Evolutionary conservation across 495 filamentous ascomycete genomes (phyloP), one percentile per base, ranked within the genome.

Genomic region (Trichoderma gamsii): DNA sequence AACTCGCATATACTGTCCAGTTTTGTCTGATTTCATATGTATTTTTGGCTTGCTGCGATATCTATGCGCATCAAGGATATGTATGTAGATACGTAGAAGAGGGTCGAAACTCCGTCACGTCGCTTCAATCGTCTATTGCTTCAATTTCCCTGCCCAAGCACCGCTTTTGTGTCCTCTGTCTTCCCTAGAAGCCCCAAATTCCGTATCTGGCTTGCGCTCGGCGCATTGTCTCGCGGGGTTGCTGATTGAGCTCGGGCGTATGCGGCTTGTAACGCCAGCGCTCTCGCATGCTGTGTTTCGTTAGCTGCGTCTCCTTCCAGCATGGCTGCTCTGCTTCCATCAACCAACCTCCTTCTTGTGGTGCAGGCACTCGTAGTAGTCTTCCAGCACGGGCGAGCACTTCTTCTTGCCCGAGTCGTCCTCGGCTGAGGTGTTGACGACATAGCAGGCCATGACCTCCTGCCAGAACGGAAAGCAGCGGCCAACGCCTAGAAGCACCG

Each of bases 401-500:
- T 96, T 97, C 82, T 88, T 90, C 81, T 91, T 94, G 61, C 93
- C 93, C 21, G 41, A 32, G 67, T 86, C 84, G 73, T 93, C 89
- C 27, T 91, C 88, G 59, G 87, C 81, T 66, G 81, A 84, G 64
- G 89, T 88, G 79, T 94, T 93, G 75, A 93, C 85, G 63, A 94
- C 90, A 76, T 96, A 96, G 85, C 92, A 96, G 72, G 89, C 89
- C 70, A 96, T 87, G 67, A 93, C 81, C 74, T 96, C 92, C 81
- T 96, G 95, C 96, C 96, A 99, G 87, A 97, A 99, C 76, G 92
- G 90, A 80, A 96, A 98, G 88, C 95, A 99, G 81, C 96, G 89
- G 73, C 87, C 88, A 69, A 87, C 89, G 73, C 92, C 93, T 97
- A 77, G 15, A 32, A 35, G 43, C 18, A 18, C 23, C 15, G 69